Base-by-base conservation (phyloP, 78 protist genomes). In the Dictyostelium capitatum region DNA sequence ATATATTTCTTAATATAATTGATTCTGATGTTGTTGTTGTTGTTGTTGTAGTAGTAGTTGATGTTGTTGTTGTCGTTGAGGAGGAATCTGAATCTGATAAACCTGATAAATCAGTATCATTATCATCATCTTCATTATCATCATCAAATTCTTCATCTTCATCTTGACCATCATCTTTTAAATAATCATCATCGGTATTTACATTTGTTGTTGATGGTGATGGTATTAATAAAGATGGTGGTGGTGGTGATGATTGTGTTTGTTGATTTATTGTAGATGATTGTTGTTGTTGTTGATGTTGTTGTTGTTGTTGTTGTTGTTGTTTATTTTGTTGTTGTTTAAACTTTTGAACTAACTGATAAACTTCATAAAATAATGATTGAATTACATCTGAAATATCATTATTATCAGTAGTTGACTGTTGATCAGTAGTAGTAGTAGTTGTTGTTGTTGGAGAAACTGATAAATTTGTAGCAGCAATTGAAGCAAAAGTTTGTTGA, bases 341-440 rank as follows among this genome's bases (percentile, higher is more conserved):
- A 65, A 25, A n/a, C 15, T 30, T 65, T 65, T 65, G 73, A 30
- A 65, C 46, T 30, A 65, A 65, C 14, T 65, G 73, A 65, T 65
- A 65, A 65, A 65, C 73, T 30, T 65, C 43, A 65, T 65, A 25
- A 65, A 65, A 65, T 32, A 30, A 30, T 14, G 37, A 30, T 65
- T 65, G 73, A 65, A 65, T 65, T 14, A 65, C n/a, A 30, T 65
- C 73, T 12, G 73, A 65, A 15, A 65, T 65, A 65, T 65, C 73
- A 30, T 65, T 30, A 8, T 59, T 23, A 56, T 6, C 11, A 56
- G n/a, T n/a, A 56, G 65, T 20, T 8, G 65, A 54, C n/a, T 23
- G 30, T n/a, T 57, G 65, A n/a, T 57, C 65, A 59, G n/a, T 59
- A 30, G 11, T n/a, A 56, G n/a, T n/a, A 10, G 6, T 23, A 59